A percentile compares a stretch with the other conserved stretches of the same genome.
Evolutionary conservation across 2,329 filamentous ascomycete species (phyloP).

Genomic region (Thelonectria rubi): DNA sequence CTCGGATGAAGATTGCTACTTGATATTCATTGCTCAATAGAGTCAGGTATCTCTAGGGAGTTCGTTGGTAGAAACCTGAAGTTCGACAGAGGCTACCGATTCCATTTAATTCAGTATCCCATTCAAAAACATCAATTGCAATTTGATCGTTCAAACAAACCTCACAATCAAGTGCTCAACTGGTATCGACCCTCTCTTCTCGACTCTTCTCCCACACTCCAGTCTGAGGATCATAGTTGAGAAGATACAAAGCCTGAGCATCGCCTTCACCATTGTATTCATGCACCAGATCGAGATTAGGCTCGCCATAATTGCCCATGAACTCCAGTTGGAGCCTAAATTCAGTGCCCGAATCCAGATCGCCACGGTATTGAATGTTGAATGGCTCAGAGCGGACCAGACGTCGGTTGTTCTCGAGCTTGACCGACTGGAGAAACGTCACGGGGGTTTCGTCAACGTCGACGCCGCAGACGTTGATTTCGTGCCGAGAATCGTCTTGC

Average conservation of each 20-base stretch:
- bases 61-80: no score
- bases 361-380: constrained; percentile 46
- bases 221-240: constrained; percentile 26
- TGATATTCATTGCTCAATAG: no score
- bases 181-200: background rate
- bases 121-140: no score
- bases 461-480: constrained; percentile 47
- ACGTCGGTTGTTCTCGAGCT: constrained; percentile 49
- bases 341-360: constrained; percentile 32
- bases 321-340: constrained; percentile 55
- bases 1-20: no score
- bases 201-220: constrained; percentile 26
- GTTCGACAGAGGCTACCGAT: no score
- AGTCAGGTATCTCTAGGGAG: no score
- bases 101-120: no score
- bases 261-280: background rate
- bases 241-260: background rate
- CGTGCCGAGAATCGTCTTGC: constrained; percentile 32
- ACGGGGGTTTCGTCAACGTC: constrained; percentile 54
- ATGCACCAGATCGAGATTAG: constrained; percentile 42
- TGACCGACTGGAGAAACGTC: constrained; percentile 53
- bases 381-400: constrained; percentile 50
- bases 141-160: no score
- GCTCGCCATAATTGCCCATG: constrained; percentile 58
- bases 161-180: background rate